Evolutionary conservation across 2,329 filamentous ascomycete genomes (phyloP), one percentile per base, ranked within the genome.

Genomic region (Curvularia lunata): DNA sequence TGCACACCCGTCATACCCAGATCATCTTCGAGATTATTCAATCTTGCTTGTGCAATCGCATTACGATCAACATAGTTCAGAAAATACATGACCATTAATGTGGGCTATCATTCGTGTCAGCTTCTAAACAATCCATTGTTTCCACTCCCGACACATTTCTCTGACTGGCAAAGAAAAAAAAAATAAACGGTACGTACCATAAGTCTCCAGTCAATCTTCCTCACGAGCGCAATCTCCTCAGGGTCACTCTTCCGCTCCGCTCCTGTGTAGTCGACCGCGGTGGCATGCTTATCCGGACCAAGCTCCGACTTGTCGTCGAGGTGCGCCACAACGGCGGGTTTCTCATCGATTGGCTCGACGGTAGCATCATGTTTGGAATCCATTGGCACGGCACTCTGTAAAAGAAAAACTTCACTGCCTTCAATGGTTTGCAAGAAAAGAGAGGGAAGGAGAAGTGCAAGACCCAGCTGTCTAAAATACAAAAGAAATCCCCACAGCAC

Each of bases 11-110:
- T 65, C 66, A 69, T 69, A 3, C 64, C 69, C 23, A 71, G 56
- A 50, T 89, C 87, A 0, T 79, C 75, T 54, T 88, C 83, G 8
- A 91, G 77, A 13, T 86, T 85, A 69, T 86, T 85, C 51, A 90
- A 78, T 7, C 84, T 82, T 0, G 88, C 88, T 5, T 86, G 82
- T 0, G 86, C 86, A 59, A 90, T 88, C 69, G 88, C 87, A 71
- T 88, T 87, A 21, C 86, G 80, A 66, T 88, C 86, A 6, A 73
- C 70, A 43, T 73, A 77, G 45, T 77, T 77, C 9, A 71, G 54
- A 18, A 75, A 81, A 47, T 81, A 81, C 79, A 81, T 80, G 4
- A 64, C 67, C 56, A 74, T 78, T 25, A 80, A 53, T 9, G 72
- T 78, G 1, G 80, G 80, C 77, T 73, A 8, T 19, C 10, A 3